Conservation (phyloP, 2,329 filamentous ascomycete genomes). For the Neonectria magnoliae region DNA sequence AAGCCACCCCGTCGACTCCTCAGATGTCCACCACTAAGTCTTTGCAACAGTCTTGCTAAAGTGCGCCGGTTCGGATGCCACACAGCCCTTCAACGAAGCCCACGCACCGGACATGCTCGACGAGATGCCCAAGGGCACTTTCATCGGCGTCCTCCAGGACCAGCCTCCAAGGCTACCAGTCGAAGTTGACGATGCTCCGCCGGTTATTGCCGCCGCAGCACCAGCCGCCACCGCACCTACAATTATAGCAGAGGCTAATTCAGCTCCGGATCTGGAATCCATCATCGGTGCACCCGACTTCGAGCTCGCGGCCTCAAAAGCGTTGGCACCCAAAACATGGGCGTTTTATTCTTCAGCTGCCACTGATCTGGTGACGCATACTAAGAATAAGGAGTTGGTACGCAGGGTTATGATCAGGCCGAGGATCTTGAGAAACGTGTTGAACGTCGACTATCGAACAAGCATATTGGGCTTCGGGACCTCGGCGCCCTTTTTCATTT, state of each 20-base stretch:
- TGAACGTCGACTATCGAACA: constrained; percentile 46
- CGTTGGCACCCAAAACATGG: constrained; percentile 59
- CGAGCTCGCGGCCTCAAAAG: constrained; percentile 56
- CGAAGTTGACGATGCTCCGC: background rate
- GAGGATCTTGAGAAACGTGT: constrained; percentile 59
- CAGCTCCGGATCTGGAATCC: constrained; percentile 53
- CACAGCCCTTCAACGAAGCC: constrained; percentile 60
- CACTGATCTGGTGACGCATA: constrained; percentile 61
- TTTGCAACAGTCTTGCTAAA: constrained; percentile 57
- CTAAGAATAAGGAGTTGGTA: constrained; percentile 59
- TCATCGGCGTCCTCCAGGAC: constrained; percentile 59
- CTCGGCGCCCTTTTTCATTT: constrained; percentile 36
- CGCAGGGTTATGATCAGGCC: constrained; percentile 63
- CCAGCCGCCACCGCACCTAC: background rate
- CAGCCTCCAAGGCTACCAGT: background rate
- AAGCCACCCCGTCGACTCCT: constrained; percentile 3
- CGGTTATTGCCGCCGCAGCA: background rate
- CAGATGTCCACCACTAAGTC: constrained; percentile 32
- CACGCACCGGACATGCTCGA: constrained; percentile 57
- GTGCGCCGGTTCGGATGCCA: constrained; percentile 64
- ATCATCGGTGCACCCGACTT: constrained; percentile 63
- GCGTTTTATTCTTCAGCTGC: constrained; percentile 65
- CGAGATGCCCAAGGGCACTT: constrained; percentile 55
- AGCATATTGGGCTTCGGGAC: constrained; percentile 32
- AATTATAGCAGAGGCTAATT: background rate